Percentiles rank a stretch among this genome's conserved stretches.
These are phyloP conservation scores for Francoa sonchifolia DNA, from an alignment of 441 rosid species.

Conservation along the genomic window DNA sequence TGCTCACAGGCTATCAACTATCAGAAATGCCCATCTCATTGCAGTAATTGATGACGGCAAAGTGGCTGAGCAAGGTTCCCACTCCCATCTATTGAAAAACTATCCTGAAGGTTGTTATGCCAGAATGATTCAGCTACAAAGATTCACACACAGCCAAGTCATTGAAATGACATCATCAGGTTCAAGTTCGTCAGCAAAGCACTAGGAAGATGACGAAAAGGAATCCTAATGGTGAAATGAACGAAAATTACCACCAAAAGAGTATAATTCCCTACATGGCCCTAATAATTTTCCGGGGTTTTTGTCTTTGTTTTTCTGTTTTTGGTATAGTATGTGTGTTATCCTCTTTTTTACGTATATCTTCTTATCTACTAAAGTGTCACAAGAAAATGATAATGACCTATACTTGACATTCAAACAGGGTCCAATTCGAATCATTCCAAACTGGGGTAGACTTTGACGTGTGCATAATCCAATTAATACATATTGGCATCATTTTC, in stretches of 20 bases:
- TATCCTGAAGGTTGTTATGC: conserved; percentile 87
- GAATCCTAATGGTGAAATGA: no score
- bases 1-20: conserved; percentile 83
- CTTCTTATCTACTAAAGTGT: conserved; percentile 23
- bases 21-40: conserved; percentile 76
- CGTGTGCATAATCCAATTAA: no score
- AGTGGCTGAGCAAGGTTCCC: conserved; percentile 94
- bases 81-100: conserved; percentile 76
- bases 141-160: conserved; percentile 85
- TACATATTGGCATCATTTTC: no score
- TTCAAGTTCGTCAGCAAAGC: no score
- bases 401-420: conserved; percentile 7
- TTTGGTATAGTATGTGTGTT: conserved; percentile 35
- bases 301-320: conserved; percentile 19
- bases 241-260: no score
- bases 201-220: no score
- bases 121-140: conserved; percentile 89
- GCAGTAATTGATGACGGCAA: conserved; percentile 91
- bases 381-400: conserved; percentile 19
- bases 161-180: conserved; percentile 78
- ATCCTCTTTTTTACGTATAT: conserved; percentile 1
- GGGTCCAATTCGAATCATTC: not conserved
- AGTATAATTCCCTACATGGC: no score
- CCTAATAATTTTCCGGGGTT: conserved; percentile 9
- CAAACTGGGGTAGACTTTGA: not conserved